These are phyloP conservation scores for Begonia peltatifolia DNA, from an alignment of 306 rosid species.

Conservation along the genomic window DNA sequence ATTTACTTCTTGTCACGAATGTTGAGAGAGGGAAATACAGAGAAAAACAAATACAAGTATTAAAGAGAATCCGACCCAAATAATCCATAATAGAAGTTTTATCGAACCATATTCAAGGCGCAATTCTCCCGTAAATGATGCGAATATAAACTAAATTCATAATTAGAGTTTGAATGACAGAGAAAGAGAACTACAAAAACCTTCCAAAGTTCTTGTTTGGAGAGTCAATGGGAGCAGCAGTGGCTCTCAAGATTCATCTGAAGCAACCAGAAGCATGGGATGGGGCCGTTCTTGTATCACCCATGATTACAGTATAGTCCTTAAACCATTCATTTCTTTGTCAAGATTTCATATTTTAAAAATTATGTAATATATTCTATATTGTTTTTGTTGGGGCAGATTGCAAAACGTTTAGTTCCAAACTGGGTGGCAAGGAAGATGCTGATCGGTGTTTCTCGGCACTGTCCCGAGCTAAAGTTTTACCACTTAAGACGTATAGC, in stretches of 20 bases:
- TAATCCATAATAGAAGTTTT: no score
- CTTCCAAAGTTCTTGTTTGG: slow-evolving; percentile 79
- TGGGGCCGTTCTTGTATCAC: slow-evolving; percentile 86
- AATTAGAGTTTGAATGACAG: slow-evolving; percentile 22
- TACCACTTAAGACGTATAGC: slow-evolving; percentile 74
- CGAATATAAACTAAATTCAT: no score
- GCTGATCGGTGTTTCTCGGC: slow-evolving; percentile 39
- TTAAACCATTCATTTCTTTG: not conserved
- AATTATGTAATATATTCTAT: not conserved
- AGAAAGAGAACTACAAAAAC: slow-evolving; percentile 30
- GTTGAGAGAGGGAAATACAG: no score
- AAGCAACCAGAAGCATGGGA: slow-evolving; percentile 72
- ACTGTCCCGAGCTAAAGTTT: slow-evolving; percentile 64
- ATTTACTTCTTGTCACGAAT: no score
- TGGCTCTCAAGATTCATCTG: slow-evolving; percentile 58
- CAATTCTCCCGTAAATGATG: no score
- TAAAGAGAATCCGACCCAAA: no score
- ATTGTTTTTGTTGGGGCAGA: slow-evolving; percentile 23
- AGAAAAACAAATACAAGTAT: no score
- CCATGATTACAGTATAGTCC: slow-evolving; percentile 73
- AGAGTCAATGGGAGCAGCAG: slow-evolving; percentile 96
- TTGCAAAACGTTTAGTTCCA: slow-evolving; percentile 83
- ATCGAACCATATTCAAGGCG: no score
- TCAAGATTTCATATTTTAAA: slow-evolving; percentile 6
- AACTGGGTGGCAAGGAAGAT: slow-evolving; percentile 35